These are phyloP conservation scores for Teratosphaeriaceae sp. DNA, from an alignment of 2,329 filamentous ascomycete species.

Conservation along the genomic window DNA sequence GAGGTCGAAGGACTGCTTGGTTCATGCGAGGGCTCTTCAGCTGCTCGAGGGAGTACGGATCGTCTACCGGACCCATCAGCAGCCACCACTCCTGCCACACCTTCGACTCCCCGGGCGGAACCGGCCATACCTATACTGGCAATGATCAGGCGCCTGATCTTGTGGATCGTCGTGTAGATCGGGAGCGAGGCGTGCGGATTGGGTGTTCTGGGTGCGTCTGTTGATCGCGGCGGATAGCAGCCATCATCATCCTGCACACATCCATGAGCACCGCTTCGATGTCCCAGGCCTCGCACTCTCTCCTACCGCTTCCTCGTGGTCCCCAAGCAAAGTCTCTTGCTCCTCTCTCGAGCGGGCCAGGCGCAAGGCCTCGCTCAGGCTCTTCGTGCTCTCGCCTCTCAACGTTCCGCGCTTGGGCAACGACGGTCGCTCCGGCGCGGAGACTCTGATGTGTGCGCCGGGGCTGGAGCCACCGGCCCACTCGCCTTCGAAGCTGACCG, in stretches of 20 bases:
- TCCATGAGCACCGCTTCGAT: neutral
- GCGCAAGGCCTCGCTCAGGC: slow-evolving; percentile 32
- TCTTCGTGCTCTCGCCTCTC: slow-evolving; percentile 27
- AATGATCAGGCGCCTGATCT: slow-evolving; percentile 40
- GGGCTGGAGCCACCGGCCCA: slow-evolving; percentile 8
- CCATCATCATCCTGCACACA: slow-evolving; percentile 35
- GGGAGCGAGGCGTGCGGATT: slow-evolving; percentile 59
- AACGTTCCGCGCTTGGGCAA: slow-evolving; percentile 22
- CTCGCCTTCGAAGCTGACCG: neutral
- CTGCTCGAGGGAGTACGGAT: slow-evolving; percentile 66
- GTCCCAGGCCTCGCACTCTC: neutral
- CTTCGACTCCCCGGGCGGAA: neutral
- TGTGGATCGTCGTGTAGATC: slow-evolving; percentile 71
- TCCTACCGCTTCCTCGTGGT: slow-evolving; percentile 34
- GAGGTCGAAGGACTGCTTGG: slow-evolving; percentile 67
- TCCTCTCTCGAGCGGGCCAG: slow-evolving; percentile 40
- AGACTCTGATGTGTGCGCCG: slow-evolving; percentile 21
- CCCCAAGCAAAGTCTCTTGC: slow-evolving; percentile 41
- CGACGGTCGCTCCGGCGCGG: slow-evolving; percentile 21
- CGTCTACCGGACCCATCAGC: too few species aligned
- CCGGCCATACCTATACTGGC: slow-evolving; percentile 37
- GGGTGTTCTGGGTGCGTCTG: slow-evolving; percentile 36
- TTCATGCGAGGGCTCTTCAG: slow-evolving; percentile 77
- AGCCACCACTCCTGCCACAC: slow-evolving; percentile 7
- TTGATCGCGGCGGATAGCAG: slow-evolving; percentile 33